Evolutionary conservation across 2,329 filamentous ascomycete genomes (phyloP).

Genomic region (Penicillium hordei): DNA sequence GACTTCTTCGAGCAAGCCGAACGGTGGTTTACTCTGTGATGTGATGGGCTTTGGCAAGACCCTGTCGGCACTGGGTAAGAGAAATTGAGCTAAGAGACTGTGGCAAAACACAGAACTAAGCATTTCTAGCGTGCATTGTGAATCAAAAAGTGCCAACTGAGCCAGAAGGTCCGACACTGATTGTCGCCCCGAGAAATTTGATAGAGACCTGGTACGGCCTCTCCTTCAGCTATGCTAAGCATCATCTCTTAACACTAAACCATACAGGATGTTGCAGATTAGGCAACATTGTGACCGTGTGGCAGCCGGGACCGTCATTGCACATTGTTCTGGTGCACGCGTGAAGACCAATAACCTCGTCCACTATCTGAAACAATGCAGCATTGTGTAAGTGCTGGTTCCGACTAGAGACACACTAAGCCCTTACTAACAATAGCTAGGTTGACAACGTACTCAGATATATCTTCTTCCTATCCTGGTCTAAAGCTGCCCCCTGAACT

Average conservation of each 20-base stretch:
- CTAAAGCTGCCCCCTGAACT: not conserved
- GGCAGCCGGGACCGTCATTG: not conserved
- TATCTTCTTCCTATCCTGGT: not conserved
- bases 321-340: not conserved
- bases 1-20: not conserved
- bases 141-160: not conserved
- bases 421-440: not conserved
- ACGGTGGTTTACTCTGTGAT: not conserved
- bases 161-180: not conserved
- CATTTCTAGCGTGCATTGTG: not conserved
- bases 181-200: not conserved
- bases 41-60: conserved; percentile 2
- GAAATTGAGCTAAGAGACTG: too few species aligned
- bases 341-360: not conserved
- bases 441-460: not conserved
- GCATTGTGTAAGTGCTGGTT: not conserved
- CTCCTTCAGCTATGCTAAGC: not conserved
- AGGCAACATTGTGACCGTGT: not conserved
- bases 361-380: not conserved
- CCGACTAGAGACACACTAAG: rapidly evolving
- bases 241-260: not conserved
- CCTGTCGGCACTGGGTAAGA: not conserved
- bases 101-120: not conserved
- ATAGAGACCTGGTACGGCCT: not conserved
- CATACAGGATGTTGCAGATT: not conserved